phyloP scores from a whole-genome alignment of 2,329 filamentous ascomycete genomes.

The Fusarium devonianum region DNA sequence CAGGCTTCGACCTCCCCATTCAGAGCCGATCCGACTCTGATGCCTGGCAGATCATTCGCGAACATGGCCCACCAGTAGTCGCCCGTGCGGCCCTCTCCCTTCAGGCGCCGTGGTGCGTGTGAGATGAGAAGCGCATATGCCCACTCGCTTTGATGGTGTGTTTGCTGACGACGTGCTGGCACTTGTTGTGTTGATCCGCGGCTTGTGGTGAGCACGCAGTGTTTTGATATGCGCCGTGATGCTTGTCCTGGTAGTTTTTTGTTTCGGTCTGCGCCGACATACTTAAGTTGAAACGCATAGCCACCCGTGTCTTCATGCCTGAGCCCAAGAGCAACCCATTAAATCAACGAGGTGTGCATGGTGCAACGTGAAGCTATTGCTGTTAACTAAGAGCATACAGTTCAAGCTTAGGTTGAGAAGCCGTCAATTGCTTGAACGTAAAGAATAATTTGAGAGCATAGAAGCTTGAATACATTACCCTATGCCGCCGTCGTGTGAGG shows the following conservation, averaged over 20 bases:
- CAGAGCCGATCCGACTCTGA: constrained; percentile 32
- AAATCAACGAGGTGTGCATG: too few species aligned
- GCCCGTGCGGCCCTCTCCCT: constrained; percentile 15
- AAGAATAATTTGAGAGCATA: too few species aligned
- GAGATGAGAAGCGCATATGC: constrained; percentile 12
- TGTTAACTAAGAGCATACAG: too few species aligned
- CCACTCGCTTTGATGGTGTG: neutral
- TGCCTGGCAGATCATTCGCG: constrained; percentile 33
- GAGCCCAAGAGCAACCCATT: neutral
- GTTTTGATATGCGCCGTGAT: constrained; percentile 1
- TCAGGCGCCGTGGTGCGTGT: constrained; percentile 17
- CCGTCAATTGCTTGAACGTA: too few species aligned
- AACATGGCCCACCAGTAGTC: constrained; percentile 24
- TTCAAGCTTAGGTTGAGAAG: too few species aligned
- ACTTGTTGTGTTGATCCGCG: constrained; percentile 27
- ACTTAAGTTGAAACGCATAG: neutral
- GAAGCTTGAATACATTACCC: too few species aligned
- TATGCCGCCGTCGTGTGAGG: too few species aligned
- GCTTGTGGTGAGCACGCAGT: constrained; percentile 16
- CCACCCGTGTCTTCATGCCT: neutral
- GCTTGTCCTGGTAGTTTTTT: constrained; percentile 7
- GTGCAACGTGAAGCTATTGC: too few species aligned
- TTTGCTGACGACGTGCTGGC: constrained; percentile 21
- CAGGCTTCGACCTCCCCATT: constrained; percentile 22
- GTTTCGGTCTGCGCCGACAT: constrained; percentile 2